Base-by-base conservation (phyloP, 2,329 filamentous ascomycete genomes). In the Chrysoporthe deuterocubensis region DNA sequence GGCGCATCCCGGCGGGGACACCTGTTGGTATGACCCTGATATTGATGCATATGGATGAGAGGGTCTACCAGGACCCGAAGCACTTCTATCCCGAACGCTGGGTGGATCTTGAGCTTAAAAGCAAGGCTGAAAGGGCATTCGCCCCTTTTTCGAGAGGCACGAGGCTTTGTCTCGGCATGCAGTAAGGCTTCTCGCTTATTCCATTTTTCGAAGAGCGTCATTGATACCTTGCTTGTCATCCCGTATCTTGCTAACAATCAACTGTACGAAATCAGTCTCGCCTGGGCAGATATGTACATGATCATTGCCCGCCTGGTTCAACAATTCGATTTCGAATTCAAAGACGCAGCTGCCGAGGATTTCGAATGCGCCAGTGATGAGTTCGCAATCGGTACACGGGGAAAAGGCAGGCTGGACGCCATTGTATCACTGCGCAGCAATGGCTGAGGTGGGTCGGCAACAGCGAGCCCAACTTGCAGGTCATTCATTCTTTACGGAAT, bases 21-120 rank as follows among this genome's bases (percentile, higher is more conserved):
- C 74, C 75, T 0, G 69, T 76, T 1, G 74, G 73, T 0, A 77
- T 75, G 73, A 75, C 74, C 0, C 40, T 60, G 0, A 50, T 74
- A 0, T 44, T 77, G 26, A 66, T 76, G 63, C 73, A 76, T 48
- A 68, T 52, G 2, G 71, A 77, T 26, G 71, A 72, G 42, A 62
- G 18, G 0, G 7, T 73, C 16, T 76, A 74, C 64, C 71, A 71
- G 0, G 59, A 71, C 0, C 71, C 72, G 2, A 21, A 58, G 18
- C 34, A 46, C 6, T 75, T 67, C 43, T 34, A 64, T 8, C 67
- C 67, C 6, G 67, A 64, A 4, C 54, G 65, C n/a, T 69, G 67
- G 67, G 3, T 64, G 59, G 48, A 40, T 2, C 13, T 13, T 2
- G 16, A 21, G 7, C 9, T 16, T 34, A n/a, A 11, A 8, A 16